Base-by-base conservation (phyloP, 1,284 basidiomycete species). In the Spongispora temasekensis region DNA sequence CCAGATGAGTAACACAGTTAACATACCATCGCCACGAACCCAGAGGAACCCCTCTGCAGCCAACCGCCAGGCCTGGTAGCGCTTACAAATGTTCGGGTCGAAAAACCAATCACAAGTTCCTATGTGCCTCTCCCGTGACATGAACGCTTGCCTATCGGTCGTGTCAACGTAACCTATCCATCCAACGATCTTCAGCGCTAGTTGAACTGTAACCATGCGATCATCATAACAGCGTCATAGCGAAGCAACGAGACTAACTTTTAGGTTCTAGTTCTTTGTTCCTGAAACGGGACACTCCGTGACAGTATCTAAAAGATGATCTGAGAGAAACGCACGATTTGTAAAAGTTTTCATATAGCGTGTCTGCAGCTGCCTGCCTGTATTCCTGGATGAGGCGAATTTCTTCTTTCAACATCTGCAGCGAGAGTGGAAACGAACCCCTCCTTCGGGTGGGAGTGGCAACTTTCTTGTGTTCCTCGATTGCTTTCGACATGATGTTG, bases 71-170 rank as follows among this genome's bases (percentile, higher is more conserved):
- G 66, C 63, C n/a, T 68, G 56, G 19, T 70, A 73, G n/a, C 35
- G 34, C 28, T 54, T 56, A 42, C 70, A 71, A 30, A 67, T n/a
- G 32, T 69, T 57, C 23, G 35, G 44, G 23, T 71, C 55, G 46
- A 71, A 62, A 30, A 71, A 50, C 71, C 69, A 71, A 30, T 59
- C 55, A 31, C 70, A 73, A 4, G 69, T 73, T 50, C 61, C 70
- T 56, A 67, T 55, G 8, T 67, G 65, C 31, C 56, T 62, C 50
- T 71, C 60, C 23, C 71, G 61, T 42, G 65, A 69, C 70, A 73
- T 61, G 46, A 64, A 71, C 46, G 65, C 68, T 57, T 73, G 62
- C 31, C 61, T 62, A 32, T 71, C 69, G 12, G 68, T 60, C 19
- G 61, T 59, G 28, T 73, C 70, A 50, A 71, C 61, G 51, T 66